phyloP scores from a whole-genome alignment of 352 stramenopile species.

The Globisporangium ultimum region DNA sequence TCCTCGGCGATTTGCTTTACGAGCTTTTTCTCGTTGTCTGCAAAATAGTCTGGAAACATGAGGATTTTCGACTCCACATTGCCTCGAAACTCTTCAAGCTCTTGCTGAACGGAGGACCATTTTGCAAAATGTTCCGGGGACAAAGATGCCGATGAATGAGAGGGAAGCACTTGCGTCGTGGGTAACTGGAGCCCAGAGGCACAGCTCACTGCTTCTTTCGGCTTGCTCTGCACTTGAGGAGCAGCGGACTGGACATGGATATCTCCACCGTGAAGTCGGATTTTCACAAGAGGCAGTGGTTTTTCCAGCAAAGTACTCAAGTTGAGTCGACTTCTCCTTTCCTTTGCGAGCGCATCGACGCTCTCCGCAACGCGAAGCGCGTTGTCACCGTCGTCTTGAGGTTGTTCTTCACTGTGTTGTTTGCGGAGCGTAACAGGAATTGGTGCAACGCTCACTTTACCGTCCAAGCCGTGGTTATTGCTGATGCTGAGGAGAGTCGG shows the following conservation, averaged over 20 bases:
- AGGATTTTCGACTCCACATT: conserved; percentile 46
- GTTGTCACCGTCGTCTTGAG: conserved; percentile 4
- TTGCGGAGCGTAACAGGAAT: conserved; percentile 12
- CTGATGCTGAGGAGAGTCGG: conserved; percentile 17
- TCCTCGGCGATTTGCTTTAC: conserved; percentile 45
- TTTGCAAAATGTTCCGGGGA: conserved; percentile 12
- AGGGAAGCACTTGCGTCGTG: too few species aligned
- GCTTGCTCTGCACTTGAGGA: neutral
- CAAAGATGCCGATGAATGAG: too few species aligned
- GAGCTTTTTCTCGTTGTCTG: conserved; percentile 45
- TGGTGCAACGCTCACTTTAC: conserved; percentile 4
- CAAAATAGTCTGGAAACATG: conserved; percentile 71
- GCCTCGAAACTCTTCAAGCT: conserved; percentile 54
- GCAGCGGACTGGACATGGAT: conserved; percentile 8
- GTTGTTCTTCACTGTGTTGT: neutral
- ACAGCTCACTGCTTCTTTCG: too few species aligned
- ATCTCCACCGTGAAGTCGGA: conserved; percentile 9
- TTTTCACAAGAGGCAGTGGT: conserved; percentile 3
- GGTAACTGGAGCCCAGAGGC: too few species aligned
- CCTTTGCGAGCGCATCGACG: too few species aligned
- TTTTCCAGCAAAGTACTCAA: conserved; percentile 1
- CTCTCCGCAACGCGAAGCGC: too few species aligned
- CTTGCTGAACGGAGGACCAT: conserved; percentile 44
- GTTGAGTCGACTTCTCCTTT: neutral
- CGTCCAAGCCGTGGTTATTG: conserved; percentile 4